Base-by-base conservation (phyloP, 2,329 filamentous ascomycete species). In the Aspergillus viridinutans region DNA sequence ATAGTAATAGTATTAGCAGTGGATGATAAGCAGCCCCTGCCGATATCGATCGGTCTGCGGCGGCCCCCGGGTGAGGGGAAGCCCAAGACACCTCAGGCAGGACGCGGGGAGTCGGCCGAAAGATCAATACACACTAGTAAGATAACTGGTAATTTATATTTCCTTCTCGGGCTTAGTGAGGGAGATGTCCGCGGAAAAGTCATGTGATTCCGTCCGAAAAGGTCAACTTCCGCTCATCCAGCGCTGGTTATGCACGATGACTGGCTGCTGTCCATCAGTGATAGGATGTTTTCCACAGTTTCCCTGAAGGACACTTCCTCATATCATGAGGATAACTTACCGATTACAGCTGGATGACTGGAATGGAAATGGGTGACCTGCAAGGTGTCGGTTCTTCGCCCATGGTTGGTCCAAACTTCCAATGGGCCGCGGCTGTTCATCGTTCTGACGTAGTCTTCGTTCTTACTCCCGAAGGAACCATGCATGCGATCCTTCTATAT, bases 351-450 rank as follows among this genome's bases (percentile, higher is more conserved):
- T 45, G 42, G 42, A 38, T 38, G 42, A 45, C 40, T 43, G 40
- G n/a, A 43, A 43, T 21, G 21, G 10, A 21, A 6, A 20, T 25
- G 23, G 23, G 12, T 26, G 14, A 4, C 14, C 28, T 40, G n/a
- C 32, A n/a, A 38, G 50, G 20, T 40, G 10, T 40, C 12, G 25
- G 12, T 40, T 10, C 4, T 12, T 29, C 20, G 25, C 38, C 26
- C 29, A 17, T 51, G n/a, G 29, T 38, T 51, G 49, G 35, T 51
- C 21, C 8, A 8, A 25, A 45, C 23, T 57, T 56, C 47, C 52
- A 57, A 59, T 66, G 63, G 60, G 57, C 65, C 64, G 64, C 65
- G 65, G 64, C 59, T 64, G 56, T 60, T 38, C 50, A 32, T 49
- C 53, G 43, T 53, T 55, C 61, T 65, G 63, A 64, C 63, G 61